Base-by-base conservation (phyloP, 2,329 filamentous ascomycete species). In the Xylariales sp. region DNA sequence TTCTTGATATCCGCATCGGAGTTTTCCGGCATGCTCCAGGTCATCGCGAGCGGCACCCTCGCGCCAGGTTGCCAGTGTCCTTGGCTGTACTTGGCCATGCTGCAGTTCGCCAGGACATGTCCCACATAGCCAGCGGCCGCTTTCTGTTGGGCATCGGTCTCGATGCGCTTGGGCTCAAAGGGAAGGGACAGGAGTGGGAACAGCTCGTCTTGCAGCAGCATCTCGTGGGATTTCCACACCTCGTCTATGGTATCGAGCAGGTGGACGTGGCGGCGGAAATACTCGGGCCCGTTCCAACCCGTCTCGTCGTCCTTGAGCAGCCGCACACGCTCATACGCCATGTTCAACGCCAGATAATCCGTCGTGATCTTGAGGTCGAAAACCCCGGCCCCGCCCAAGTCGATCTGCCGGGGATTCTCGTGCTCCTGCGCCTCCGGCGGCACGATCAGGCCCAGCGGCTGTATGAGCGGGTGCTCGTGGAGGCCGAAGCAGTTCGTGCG, bases 211-310 rank as follows among this genome's bases (percentile, higher is more conserved):
- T 50, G 43, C 3, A 50, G 10, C 30, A 64, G 28, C 52, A 64
- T 64, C 61, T 64, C 61, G 34, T 64, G 61, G 8, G 61, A 57
- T n/a, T 64, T 64, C 53, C 28, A 49, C 2, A 64, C 0, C 16
- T 64, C 61, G 18, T 64, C 61, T 4, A 64, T 1, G 2, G 61
- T 49, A 6, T 49, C 46, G 10, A 49, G n/a, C 3, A 49, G 23
- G n/a, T 49, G 18, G n/a, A 49, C 46, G 7, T 49, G 18, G 46
- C n/a, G 5, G 1, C 46, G 46, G 8, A 6, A 49, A 23, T 49
- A 49, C 4, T 23, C 46, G 3, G 18, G 46, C 18, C 46, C 46
- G 18, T 49, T 10, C 46, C 46, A 49, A 10, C 46, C 46, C 9
- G n/a, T 23, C 4, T 28, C 12, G 7, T 7, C 46, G 23, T 49